phyloP scores from a whole-genome alignment of 2,329 filamentous ascomycete genomes.

The Penicillium thymicola region DNA sequence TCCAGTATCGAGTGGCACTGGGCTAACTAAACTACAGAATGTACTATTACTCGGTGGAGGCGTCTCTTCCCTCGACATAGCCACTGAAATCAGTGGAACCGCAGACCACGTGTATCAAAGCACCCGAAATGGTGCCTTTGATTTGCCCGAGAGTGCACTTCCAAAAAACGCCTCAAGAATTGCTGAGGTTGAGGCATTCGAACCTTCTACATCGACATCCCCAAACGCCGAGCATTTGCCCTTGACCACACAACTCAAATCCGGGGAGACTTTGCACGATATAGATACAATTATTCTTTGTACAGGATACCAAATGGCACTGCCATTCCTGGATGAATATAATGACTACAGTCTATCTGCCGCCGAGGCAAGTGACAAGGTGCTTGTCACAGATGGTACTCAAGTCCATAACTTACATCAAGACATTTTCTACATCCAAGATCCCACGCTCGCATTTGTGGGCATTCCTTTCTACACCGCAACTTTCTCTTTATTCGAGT shows the following conservation, averaged over 20 bases:
- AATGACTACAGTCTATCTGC: slow-evolving; percentile 46
- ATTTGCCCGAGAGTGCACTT: slow-evolving; percentile 54
- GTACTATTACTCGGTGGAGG: slow-evolving; percentile 56
- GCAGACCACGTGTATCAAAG: slow-evolving; percentile 53
- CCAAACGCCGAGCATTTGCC: slow-evolving; percentile 42
- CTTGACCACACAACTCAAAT: slow-evolving; percentile 51
- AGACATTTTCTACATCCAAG: slow-evolving; percentile 68
- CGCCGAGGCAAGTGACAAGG: slow-evolving; percentile 49
- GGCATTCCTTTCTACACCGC: slow-evolving; percentile 64
- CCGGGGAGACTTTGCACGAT: slow-evolving; percentile 51
- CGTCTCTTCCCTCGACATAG: slow-evolving; percentile 55
- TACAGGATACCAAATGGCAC: slow-evolving; percentile 66
- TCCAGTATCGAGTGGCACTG: not conserved
- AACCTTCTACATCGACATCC: slow-evolving; percentile 14
- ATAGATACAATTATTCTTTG: slow-evolving; percentile 63
- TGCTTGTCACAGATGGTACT: slow-evolving; percentile 62
- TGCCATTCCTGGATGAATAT: slow-evolving; percentile 60
- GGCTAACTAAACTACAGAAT: slow-evolving; percentile 37
- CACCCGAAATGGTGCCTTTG: slow-evolving; percentile 59
- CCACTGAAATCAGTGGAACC: slow-evolving; percentile 48
- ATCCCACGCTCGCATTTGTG: slow-evolving; percentile 62
- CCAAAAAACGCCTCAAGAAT: slow-evolving; percentile 55
- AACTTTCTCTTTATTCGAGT: slow-evolving; percentile 68
- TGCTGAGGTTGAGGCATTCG: slow-evolving; percentile 51
- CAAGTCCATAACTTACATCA: slow-evolving; percentile 66